Percentiles rank a stretch among this genome's conserved stretches.
Evolutionary conservation across 768 basidiomycete genomes (phyloP).

Genomic region (Mycena sanguinolenta): DNA sequence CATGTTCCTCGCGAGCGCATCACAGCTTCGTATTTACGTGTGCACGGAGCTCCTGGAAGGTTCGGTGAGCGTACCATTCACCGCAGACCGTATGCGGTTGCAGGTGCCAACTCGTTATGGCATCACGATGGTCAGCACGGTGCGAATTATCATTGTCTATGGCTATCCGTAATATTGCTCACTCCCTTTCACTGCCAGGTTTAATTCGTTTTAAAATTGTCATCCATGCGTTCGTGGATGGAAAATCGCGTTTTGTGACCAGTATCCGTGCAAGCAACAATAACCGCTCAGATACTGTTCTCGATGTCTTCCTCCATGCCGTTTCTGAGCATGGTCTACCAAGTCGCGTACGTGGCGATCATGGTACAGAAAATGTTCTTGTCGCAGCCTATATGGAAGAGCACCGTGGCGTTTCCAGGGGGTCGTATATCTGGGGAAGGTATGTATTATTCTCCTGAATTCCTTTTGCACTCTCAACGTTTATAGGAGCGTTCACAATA

Average conservation of each 20-base stretch:
- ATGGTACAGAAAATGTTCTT: conserved; percentile 26
- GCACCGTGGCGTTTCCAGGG: not conserved
- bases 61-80: conserved; percentile 45
- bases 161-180: not conserved
- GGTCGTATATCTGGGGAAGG: conserved; percentile 27
- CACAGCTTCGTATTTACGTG: conserved; percentile 31
- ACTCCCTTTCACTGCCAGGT: conserved; percentile 31
- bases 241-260: conserved; percentile 51
- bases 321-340: conserved; percentile 47
- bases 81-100: conserved; percentile 47
- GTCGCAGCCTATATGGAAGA: conserved; percentile 23
- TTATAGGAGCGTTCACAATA: conserved; percentile 35
- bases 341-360: conserved; percentile 41
- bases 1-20: conserved; percentile 38
- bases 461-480: not conserved
- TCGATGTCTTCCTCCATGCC: conserved; percentile 48
- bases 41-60: conserved; percentile 38
- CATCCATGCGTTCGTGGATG: conserved; percentile 55
- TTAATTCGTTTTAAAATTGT: too few relatives aligned
- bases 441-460: not conserved
- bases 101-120: conserved; percentile 53
- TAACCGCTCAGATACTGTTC: too few relatives aligned
- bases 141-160: conserved; percentile 1
- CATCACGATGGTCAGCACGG: conserved; percentile 56
- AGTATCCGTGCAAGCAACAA: conserved; percentile 54